Base-by-base conservation (phyloP, 805 yeast genomes). In the Kodamaea jinghongensis region DNA sequence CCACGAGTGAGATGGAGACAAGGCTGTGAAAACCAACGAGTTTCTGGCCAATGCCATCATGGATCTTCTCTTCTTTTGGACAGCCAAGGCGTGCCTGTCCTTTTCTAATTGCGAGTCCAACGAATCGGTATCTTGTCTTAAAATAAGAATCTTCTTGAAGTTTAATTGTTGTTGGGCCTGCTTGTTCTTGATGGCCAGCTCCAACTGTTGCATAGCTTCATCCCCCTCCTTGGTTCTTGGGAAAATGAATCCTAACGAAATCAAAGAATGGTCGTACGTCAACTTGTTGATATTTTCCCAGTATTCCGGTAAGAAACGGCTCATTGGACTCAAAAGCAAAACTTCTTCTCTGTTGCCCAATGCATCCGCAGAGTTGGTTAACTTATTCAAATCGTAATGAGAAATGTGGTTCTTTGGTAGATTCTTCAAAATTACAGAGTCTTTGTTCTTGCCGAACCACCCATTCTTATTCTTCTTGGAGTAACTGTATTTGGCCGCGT, bases 21-120 rank as follows among this genome's bases (percentile, higher is more conserved):
- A 68, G 1, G 97, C 80, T 7, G 97, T 85, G 65, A 89, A 88
- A 35, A 93, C 71, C 42, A 93, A 69, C 28, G 96, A 89, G 69
- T 93, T 93, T 59, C 99, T 75, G 3, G 98, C 96, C 48, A 88
- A 69, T 2, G 97, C 95, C 98, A 93, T 91, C 55, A 81, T 80
- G 4, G 85, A 62, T 50, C 99, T 79, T 60, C 99, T 78, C 54
- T 86, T 84, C 62, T 89, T 90, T 63, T 93, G 99, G 17, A 81
- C 95, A 17, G 63, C 66, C 46, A 85, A 66, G 3, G 95, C 96
- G 58, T 93, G 99, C 58, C 99, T 76, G 48, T 87, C 95, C 62
- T 86, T 84, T 60, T 93, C 99, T 29, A 52, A 49, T 58, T 90
- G 93, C 31, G 83, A 75, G 27, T 75, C 75, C 48, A 88, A 74